Conservation (phyloP, 1,284 basidiomycete genomes). For the Tilletia horrida region DNA sequence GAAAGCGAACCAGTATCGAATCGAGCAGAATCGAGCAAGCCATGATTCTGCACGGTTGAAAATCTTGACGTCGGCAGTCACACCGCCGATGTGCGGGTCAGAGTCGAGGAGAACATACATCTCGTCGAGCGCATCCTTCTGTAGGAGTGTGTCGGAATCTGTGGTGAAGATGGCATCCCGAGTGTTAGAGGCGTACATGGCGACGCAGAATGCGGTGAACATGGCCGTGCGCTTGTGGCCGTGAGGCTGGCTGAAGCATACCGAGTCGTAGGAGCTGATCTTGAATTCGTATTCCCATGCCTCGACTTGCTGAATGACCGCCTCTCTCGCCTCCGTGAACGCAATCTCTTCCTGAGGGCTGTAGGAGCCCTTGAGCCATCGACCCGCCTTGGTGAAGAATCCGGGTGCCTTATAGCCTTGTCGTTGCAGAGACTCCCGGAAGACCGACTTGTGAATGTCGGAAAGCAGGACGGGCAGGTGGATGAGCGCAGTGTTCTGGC, state of each 20-base stretch:
- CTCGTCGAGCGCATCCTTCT: slow-evolving; percentile 20
- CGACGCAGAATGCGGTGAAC: slow-evolving; percentile 22
- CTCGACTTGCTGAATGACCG: slow-evolving; percentile 17
- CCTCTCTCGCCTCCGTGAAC: slow-evolving; percentile 1
- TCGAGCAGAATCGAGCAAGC: slow-evolving; percentile 10
- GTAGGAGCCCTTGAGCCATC: slow-evolving; percentile 11
- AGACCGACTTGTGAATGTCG: neutral
- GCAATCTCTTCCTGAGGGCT: neutral
- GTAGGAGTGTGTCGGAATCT: slow-evolving; percentile 21
- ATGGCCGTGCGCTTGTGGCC: slow-evolving; percentile 23
- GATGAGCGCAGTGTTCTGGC: slow-evolving; percentile 4
- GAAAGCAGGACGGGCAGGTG: slow-evolving; percentile 18
- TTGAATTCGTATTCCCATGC: slow-evolving; percentile 17
- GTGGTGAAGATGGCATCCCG: slow-evolving; percentile 20
- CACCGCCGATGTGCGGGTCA: slow-evolving; percentile 16
- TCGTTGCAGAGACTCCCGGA: neutral
- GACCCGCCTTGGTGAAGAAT: slow-evolving; percentile 11
- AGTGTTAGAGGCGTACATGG: slow-evolving; percentile 13
- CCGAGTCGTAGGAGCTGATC: slow-evolving; percentile 11
- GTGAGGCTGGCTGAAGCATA: slow-evolving; percentile 22
- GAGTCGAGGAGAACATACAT: slow-evolving; percentile 18
- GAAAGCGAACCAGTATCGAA: slow-evolving; percentile 21
- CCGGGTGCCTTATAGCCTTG: slow-evolving; percentile 3
- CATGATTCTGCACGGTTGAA: slow-evolving; percentile 18
- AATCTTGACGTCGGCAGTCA: slow-evolving; percentile 23